Conservation (phyloP, 1,284 basidiomycete species). For the Meira nashicola region DNA sequence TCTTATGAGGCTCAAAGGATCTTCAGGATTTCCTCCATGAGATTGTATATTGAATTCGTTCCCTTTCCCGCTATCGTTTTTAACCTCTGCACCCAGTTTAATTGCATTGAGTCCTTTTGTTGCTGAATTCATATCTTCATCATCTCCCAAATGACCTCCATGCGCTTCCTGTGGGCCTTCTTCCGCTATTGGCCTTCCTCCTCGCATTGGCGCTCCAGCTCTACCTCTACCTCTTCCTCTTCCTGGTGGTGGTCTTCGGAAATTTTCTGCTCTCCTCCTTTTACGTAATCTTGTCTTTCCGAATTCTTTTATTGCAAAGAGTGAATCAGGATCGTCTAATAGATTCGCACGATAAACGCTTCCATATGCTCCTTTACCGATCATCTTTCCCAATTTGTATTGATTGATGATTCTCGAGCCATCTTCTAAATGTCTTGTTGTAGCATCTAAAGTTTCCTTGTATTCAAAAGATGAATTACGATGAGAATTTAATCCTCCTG, state of each 20-base stretch:
- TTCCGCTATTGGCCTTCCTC: neutral
- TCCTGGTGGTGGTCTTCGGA: neutral
- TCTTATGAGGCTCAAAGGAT: slow-evolving; percentile 44
- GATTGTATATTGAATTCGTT: neutral
- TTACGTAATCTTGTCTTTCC: slow-evolving; percentile 46
- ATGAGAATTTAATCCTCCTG: neutral
- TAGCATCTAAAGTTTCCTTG: slow-evolving; percentile 48
- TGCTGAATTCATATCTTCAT: neutral
- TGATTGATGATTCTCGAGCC: slow-evolving; percentile 50
- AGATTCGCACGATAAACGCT: slow-evolving; percentile 39
- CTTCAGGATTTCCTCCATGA: slow-evolving; percentile 17
- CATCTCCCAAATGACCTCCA: neutral
- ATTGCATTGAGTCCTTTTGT: neutral
- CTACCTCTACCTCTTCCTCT: slow-evolving; percentile 2
- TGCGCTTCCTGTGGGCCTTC: neutral
- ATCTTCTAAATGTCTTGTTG: slow-evolving; percentile 39
- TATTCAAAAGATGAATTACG: slow-evolving; percentile 11
- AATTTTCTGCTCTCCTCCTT: slow-evolving; percentile 17
- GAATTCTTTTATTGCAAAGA: slow-evolving; percentile 44
- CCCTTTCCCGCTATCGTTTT: neutral
- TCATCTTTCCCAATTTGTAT: slow-evolving; percentile 42
- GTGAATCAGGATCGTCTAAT: slow-evolving; percentile 20
- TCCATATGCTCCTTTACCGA: slow-evolving; percentile 47
- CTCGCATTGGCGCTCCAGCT: slow-evolving; percentile 8
- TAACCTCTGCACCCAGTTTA: neutral